These are phyloP conservation scores for Thalassiosira hispida DNA, from an alignment of 352 stramenopile genomes.

Conservation along the genomic window DNA sequence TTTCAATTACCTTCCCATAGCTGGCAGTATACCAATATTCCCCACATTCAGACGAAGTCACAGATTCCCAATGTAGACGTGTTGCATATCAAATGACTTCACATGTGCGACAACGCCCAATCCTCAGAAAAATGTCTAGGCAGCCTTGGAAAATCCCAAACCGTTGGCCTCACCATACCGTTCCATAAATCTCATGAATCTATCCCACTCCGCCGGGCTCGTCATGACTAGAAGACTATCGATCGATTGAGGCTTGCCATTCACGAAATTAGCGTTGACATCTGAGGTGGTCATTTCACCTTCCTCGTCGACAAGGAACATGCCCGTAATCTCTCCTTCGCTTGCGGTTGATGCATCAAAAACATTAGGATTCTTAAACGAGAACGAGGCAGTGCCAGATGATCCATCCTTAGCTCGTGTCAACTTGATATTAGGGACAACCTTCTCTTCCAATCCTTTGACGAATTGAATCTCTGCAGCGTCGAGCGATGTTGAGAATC, in stretches of 20 bases:
- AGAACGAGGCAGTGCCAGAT: constrained; percentile 72
- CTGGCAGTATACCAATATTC: no score
- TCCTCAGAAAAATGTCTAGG: constrained; percentile 27
- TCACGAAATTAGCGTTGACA: constrained; percentile 80
- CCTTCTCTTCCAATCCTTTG: constrained; percentile 70
- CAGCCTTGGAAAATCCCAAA: constrained; percentile 75
- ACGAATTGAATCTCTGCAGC: constrained; percentile 75
- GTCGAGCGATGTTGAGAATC: constrained; percentile 25
- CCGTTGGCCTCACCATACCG: constrained; percentile 80
- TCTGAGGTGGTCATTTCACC: constrained; percentile 73
- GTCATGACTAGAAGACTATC: constrained; percentile 71
- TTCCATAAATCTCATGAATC: constrained; percentile 86
- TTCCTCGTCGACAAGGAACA: constrained; percentile 79
- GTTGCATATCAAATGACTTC: no score
- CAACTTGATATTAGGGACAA: constrained; percentile 76
- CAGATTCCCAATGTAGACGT: neutral
- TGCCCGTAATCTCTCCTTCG: constrained; percentile 69
- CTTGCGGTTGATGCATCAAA: constrained; percentile 72
- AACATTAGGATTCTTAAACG: constrained; percentile 76
- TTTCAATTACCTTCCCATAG: no score
- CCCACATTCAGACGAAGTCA: neutral
- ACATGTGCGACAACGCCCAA: neutral
- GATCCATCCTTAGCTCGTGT: constrained; percentile 72
- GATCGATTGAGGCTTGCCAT: constrained; percentile 81
- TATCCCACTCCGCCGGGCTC: constrained; percentile 76